phyloP scores from a whole-genome alignment of 768 basidiomycete genomes.

The Tephrocybe sp. region DNA sequence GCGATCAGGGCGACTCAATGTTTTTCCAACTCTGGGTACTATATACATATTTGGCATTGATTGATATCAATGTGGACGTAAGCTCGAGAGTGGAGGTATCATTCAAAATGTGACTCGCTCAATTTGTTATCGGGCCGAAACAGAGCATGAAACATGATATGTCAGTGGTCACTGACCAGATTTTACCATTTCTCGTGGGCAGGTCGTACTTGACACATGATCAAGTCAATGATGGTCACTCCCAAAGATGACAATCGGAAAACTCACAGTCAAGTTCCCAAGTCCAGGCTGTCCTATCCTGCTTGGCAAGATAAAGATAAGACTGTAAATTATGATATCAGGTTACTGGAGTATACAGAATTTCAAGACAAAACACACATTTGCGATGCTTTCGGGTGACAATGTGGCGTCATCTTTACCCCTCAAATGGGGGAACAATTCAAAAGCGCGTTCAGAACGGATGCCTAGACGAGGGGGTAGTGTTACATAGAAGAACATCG shows the following conservation, averaged over 20 bases:
- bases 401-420: conserved; percentile 39
- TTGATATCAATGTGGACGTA: too few species aligned
- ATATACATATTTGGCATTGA: too few species aligned
- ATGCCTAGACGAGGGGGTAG: conserved; percentile 26
- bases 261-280: conserved; percentile 76
- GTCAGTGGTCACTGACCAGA: too few species aligned
- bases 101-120: too few species aligned
- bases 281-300: conserved; percentile 71
- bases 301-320: conserved; percentile 64
- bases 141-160: too few species aligned
- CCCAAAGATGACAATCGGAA: not conserved
- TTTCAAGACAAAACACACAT: not conserved
- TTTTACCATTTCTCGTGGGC: conserved; percentile 18
- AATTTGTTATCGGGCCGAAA: too few species aligned
- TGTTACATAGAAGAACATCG: not conserved
- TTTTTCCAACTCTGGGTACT: too few species aligned
- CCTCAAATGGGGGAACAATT: conserved; percentile 42
- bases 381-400: conserved; percentile 1
- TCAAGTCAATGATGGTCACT: not conserved
- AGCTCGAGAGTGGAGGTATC: too few species aligned
- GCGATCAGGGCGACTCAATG: too few species aligned
- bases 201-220: conserved; percentile 3
- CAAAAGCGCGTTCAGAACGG: conserved; percentile 25
- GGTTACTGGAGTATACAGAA: not conserved
- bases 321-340: conserved; percentile 48